A percentile compares a stretch with the other conserved stretches of the same genome.
Evolutionary conservation across 306 rosid species (phyloP).

Genomic region (Senna tora): DNA sequence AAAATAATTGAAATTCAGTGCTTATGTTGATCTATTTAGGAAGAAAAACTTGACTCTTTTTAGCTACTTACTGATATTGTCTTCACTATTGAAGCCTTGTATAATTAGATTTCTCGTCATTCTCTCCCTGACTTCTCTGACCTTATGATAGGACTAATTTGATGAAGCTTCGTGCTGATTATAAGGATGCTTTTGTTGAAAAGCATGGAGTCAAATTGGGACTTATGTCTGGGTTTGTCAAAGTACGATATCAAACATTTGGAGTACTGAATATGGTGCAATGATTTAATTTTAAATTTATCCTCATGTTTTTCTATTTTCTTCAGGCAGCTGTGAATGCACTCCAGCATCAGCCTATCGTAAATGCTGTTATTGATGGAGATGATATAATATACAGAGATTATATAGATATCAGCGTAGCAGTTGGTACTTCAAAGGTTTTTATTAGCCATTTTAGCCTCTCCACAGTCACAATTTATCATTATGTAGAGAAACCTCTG

Average conservation of each 20-base stretch:
- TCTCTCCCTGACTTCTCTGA: slow-evolving; percentile 44
- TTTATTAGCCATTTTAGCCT: slow-evolving; percentile 31
- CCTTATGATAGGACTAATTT: slow-evolving; percentile 70
- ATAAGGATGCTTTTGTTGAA: slow-evolving; percentile 84
- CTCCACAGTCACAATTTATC: slow-evolving; percentile 20
- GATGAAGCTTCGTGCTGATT: slow-evolving; percentile 92
- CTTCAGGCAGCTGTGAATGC: slow-evolving; percentile 84
- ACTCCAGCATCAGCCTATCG: slow-evolving; percentile 76
- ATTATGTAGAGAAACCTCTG: slow-evolving; percentile 21
- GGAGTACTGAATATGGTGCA: slow-evolving; percentile 10
- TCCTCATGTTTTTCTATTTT: slow-evolving; percentile 25
- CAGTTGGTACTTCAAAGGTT: slow-evolving; percentile 86
- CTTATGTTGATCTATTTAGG: not conserved
- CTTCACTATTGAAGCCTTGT: slow-evolving; percentile 12
- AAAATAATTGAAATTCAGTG: slow-evolving; percentile 7
- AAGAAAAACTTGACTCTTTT: slow-evolving; percentile 17
- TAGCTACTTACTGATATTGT: slow-evolving; percentile 12
- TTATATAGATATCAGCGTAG: slow-evolving; percentile 78
- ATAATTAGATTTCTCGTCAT: slow-evolving; percentile 11
- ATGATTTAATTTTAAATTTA: slow-evolving; percentile 11
- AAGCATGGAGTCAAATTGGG: slow-evolving; percentile 89
- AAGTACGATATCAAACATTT: slow-evolving; percentile 51
- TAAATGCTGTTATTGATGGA: slow-evolving; percentile 90
- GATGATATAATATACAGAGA: slow-evolving; percentile 84
- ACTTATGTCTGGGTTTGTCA: slow-evolving; percentile 84